Percentiles rank a stretch among this genome's conserved stretches.
phyloP scores from a whole-genome alignment of 2,329 filamentous ascomycete genomes.

The Talaromyces sp. region DNA sequence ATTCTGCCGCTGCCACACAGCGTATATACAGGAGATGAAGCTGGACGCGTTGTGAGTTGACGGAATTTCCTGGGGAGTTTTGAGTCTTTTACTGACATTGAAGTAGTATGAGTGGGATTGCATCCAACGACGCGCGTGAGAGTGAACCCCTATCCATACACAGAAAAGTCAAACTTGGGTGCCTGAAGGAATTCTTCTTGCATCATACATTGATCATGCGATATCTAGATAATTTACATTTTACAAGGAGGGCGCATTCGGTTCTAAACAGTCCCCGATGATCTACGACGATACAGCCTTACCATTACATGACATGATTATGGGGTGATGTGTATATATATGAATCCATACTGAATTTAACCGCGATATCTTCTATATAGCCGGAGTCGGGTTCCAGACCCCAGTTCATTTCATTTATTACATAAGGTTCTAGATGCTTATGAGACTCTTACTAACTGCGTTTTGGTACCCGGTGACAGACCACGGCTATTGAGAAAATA shows the following conservation, averaged over 20 bases:
- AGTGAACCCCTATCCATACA: neutral
- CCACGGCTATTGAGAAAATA: neutral
- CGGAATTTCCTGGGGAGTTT: neutral
- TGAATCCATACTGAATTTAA: neutral
- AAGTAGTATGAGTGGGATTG: slow-evolving; percentile 57
- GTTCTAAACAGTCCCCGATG: neutral
- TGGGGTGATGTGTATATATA: neutral
- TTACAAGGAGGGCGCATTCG: neutral
- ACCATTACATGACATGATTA: neutral
- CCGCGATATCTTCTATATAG: slow-evolving; percentile 1
- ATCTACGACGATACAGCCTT: neutral
- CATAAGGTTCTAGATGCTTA: slow-evolving; percentile 8
- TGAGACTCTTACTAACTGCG: slow-evolving; percentile 4
- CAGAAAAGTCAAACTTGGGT: neutral
- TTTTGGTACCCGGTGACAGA: neutral
- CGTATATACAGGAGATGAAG: slow-evolving; percentile 92
- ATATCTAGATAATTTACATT: neutral
- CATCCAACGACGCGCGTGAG: slow-evolving; percentile 46
- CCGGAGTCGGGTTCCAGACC: neutral
- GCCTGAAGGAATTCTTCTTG: neutral
- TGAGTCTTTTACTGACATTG: neutral
- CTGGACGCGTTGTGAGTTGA: slow-evolving; percentile 75
- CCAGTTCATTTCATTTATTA: neutral
- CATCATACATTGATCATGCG: neutral
- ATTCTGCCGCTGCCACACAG: slow-evolving; percentile 77